Conservation (phyloP, 805 yeast genomes). For the Lachancea quebecensis region DNA sequence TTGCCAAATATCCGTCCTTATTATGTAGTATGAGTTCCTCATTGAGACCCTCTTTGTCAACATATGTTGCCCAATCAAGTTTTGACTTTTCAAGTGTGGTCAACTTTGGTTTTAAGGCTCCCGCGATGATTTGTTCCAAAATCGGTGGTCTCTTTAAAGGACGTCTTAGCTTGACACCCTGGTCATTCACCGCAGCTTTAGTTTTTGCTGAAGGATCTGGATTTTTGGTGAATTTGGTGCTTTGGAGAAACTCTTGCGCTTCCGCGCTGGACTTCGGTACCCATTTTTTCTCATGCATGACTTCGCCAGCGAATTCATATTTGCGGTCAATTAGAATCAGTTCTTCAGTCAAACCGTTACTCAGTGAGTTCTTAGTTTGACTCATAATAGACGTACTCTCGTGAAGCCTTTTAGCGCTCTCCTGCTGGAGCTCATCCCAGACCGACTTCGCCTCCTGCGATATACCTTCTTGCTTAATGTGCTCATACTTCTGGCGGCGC, state of each 20-base stretch:
- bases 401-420: slow-evolving; percentile 24
- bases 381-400: slow-evolving; percentile 21
- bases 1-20: slow-evolving; percentile 86
- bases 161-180: slow-evolving; percentile 39
- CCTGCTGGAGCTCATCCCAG: slow-evolving; percentile 47
- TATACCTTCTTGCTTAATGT: slow-evolving; percentile 18
- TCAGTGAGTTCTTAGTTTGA: slow-evolving; percentile 3
- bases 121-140: slow-evolving; percentile 65
- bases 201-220: slow-evolving; percentile 7
- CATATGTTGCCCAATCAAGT: slow-evolving; percentile 92
- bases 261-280: slow-evolving; percentile 78
- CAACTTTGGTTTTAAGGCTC: slow-evolving; percentile 66
- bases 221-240: slow-evolving; percentile 29
- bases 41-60: slow-evolving; percentile 74
- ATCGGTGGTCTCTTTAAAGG: slow-evolving; percentile 69
- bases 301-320: slow-evolving; percentile 86
- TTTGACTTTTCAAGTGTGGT: slow-evolving; percentile 90
- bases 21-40: slow-evolving; percentile 78
- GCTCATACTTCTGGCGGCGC: slow-evolving; percentile 29
- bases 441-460: slow-evolving; percentile 44
- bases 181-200: slow-evolving; percentile 9
- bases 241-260: slow-evolving; percentile 71
- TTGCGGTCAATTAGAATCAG: slow-evolving; percentile 65
- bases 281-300: slow-evolving; percentile 66
- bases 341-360: slow-evolving; percentile 31